Percentiles rank a stretch among this genome's conserved stretches.
Evolutionary conservation across 2,329 filamentous ascomycete genomes (phyloP).

Genomic region (Gaeumannomyces sp.): DNA sequence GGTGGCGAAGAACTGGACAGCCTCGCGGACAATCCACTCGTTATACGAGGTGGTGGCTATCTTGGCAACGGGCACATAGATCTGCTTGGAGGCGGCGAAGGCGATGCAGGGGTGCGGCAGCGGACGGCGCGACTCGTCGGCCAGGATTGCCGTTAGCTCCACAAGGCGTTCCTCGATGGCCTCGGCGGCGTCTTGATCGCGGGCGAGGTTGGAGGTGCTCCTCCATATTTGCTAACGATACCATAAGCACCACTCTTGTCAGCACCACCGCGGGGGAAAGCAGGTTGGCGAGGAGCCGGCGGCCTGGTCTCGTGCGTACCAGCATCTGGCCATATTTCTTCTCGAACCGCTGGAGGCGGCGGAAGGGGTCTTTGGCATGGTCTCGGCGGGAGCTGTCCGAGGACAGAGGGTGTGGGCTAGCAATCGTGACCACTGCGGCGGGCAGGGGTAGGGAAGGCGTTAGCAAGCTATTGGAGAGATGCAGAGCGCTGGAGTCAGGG

Average conservation of each 20-base stretch:
- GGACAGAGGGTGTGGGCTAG: slow-evolving; percentile 56
- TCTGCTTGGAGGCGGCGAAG: slow-evolving; percentile 78
- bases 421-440: slow-evolving; percentile 57
- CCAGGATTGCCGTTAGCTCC: slow-evolving; percentile 65
- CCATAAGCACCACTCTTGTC: background rate
- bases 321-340: slow-evolving; percentile 59
- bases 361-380: slow-evolving; percentile 55
- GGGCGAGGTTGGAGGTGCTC: slow-evolving; percentile 52
- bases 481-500: background rate
- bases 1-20: slow-evolving; percentile 80
- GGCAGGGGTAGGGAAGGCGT: slow-evolving; percentile 9
- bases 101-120: slow-evolving; percentile 87
- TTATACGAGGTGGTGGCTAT: slow-evolving; percentile 81
- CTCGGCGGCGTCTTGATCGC: slow-evolving; percentile 56
- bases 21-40: slow-evolving; percentile 77
- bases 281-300: background rate
- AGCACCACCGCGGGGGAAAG: background rate
- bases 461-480: background rate
- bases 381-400: slow-evolving; percentile 50
- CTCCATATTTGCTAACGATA: slow-evolving; percentile 50
- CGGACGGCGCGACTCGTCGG: slow-evolving; percentile 82
- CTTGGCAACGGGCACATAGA: slow-evolving; percentile 84
- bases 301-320: slow-evolving; percentile 31
- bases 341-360: slow-evolving; percentile 60
- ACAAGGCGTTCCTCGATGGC: slow-evolving; percentile 56